Evolutionary conservation across 352 stramenopile species (phyloP).

Genomic region (Elongisporangium undulatum): DNA sequence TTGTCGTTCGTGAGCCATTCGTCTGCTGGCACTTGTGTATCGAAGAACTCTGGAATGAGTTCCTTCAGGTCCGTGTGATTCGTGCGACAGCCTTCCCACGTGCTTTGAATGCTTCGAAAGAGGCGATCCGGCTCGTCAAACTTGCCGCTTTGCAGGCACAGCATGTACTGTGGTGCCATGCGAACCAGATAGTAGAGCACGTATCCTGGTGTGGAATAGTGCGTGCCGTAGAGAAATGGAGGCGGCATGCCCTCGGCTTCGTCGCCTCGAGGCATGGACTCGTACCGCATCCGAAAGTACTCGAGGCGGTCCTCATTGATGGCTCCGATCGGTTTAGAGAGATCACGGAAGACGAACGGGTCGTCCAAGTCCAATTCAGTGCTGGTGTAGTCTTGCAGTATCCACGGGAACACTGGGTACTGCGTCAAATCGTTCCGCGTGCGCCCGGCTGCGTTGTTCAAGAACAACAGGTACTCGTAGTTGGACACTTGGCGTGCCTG

Average conservation of each 20-base stretch:
- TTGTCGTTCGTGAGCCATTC: constrained; percentile 96
- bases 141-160: constrained; percentile 95
- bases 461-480: constrained; percentile 88
- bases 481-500: constrained; percentile 88
- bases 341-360: constrained; percentile 81
- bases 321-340: constrained; percentile 92
- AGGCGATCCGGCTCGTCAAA: constrained; percentile 98
- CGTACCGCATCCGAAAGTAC: constrained; percentile 86
- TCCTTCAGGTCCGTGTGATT: constrained; percentile 97
- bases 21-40: constrained; percentile 61
- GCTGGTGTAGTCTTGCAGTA: constrained; percentile 88
- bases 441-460: constrained; percentile 82
- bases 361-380: constrained; percentile 76
- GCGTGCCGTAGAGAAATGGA: constrained; percentile 97
- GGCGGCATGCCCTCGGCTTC: constrained; percentile 81
- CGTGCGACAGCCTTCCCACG: constrained; percentile 86
- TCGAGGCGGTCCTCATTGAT: constrained; percentile 87
- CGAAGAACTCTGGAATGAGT: constrained; percentile 98
- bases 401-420: constrained; percentile 97
- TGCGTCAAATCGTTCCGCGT: constrained; percentile 88
- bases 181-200: constrained; percentile 98
- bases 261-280: constrained; percentile 83
- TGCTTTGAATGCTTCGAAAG: constrained; percentile 92
- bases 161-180: constrained; percentile 94
- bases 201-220: constrained; percentile 91